Evolutionary conservation across 2,329 filamentous ascomycete genomes (phyloP), one percentile per base, ranked within the genome.

Genomic region (Lizonia empirigonia): DNA sequence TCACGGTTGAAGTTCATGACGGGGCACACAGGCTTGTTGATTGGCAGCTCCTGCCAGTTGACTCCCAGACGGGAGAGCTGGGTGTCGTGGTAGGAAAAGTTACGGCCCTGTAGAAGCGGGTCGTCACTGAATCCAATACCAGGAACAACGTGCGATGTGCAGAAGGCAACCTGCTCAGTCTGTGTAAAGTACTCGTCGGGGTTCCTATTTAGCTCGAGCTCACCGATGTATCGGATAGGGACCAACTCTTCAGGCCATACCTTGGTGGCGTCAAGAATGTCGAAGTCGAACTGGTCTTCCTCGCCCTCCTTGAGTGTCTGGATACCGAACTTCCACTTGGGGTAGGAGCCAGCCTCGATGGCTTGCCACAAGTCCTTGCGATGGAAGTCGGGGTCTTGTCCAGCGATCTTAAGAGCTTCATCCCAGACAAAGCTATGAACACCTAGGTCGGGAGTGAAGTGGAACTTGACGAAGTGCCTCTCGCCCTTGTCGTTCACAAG

Each of bases 221-320:
- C 84, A 30, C 89, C 90, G 48, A 95, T 89, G 66, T 90, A 90
- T 7, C 87, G 82, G 16, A 93, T 80, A 0, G 90, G 90, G 0
- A 91, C 77, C 0, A 85, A 74, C 10, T 93, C 87, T 67, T 94
- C 88, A 0, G 90, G 90, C 89, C 90, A 94, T 20, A 93, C 73
- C 76, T 95, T 94, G 29, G 90, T 95, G 1, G 90, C 86, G 60
- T 95, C 90, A 1, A 95, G 82, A 23, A 93, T 87, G 63, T 94
- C 90, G 54, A 94, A 93, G 6, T 93, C 90, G 54, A 93, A 95
- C 13, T 89, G 83, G 55, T 93, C 79, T 67, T 90, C 83, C 39
- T 85, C 81, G 7, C 80, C 80, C 58, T 93, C 89, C 0, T 87
- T 82, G 18, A 94, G 82, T 3, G 86, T 79, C 65, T 95, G 90